Evolutionary conservation across 306 rosid genomes (phyloP), one percentile per base, ranked within the genome.

Genomic region (Rosa rugosa): DNA sequence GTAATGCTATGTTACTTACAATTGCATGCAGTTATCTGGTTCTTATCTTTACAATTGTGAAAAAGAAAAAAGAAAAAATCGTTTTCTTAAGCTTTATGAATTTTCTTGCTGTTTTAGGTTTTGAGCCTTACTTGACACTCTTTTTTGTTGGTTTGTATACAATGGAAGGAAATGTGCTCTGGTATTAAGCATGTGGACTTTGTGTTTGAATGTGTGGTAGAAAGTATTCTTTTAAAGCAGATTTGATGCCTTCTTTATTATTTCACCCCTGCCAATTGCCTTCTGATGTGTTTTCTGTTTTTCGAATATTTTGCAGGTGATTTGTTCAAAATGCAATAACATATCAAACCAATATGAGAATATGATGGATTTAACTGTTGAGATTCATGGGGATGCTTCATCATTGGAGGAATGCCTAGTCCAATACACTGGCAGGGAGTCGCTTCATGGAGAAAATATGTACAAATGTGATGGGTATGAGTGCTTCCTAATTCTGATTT

Each of bases 341-440:
- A 75, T 83, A 77, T 96, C 99, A 76, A 96, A 91, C 77, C 97
- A 90, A 76, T 92, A 87, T 77, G 99, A 96, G 80, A 89, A 85
- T 87, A 96, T 96, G 99, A 91, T 96, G 99, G 99, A 96, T 85
- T 88, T 96, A 83, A 91, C 98, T 17, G 99, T 96, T 75, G 99
- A 96, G 81, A 96, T 96, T 82, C 98, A 96, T 44, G 99, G 99
- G 73, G 94, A 93, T 83, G 98, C 97, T 81, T 86, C 87, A 72
- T 96, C 96, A 62, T 84, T 96, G 81, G 98, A 93, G 87, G 96
- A 93, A 86, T 96, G 99, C 87, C 94, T 96, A 42, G 91, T 91
- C 74, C 99, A 93, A 83, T 96, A 93, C 83, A 96, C 99, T 18
- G 88, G 38, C 82, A 83, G 81, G 84, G 99, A 96, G 84, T 85